Evolutionary conservation across 2,329 filamentous ascomycete genomes (phyloP), one percentile per base, ranked within the genome.

Genomic region (Pestalotiopsis sp.): DNA sequence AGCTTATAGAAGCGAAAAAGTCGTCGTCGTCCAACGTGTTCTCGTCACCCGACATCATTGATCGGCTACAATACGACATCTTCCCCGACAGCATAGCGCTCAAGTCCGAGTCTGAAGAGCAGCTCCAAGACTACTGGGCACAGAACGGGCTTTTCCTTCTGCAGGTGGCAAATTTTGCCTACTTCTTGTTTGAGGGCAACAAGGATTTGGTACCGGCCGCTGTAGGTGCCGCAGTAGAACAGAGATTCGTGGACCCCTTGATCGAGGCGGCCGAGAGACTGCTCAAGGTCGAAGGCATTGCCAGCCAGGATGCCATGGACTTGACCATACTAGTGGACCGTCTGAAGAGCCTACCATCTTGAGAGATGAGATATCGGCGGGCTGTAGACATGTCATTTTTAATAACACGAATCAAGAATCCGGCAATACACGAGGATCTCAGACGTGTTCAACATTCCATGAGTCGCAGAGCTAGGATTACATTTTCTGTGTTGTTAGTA

Each of bases 131-230:
- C 27, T 87, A 86, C 72, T 86, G 87, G 82, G 75, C 76, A 13
- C 81, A 83, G 70, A 86, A 86, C 63, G 82, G 83, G 64, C 80
- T 85, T 2, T 87, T 90, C 70, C 81, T 90, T 66, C 79, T 90
- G 70, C 87, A 90, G 72, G 86, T 86, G 0, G 85, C 86, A 69
- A 91, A 91, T 73, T 90, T 91, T 76, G 84, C 86, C 7, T 83
- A 87, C 66, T 88, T 90, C 72, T 78, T 90, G 23, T 85, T 87
- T 73, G 79, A 80, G 4, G 79, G 78, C 23, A 85, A 83, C 75
- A 79, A 77, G 67, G 78, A 84, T 59, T 75, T 90, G 5, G 82
- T 89, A 11, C 89, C 89, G 1, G 79, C 79, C 2, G 87, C 86
- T 0, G 88, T 90, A 85, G 83, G 84, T 1, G 82, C 84, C 9